phyloP scores from a whole-genome alignment of 257 asterid species.

The Handroanthus guayacan region DNA sequence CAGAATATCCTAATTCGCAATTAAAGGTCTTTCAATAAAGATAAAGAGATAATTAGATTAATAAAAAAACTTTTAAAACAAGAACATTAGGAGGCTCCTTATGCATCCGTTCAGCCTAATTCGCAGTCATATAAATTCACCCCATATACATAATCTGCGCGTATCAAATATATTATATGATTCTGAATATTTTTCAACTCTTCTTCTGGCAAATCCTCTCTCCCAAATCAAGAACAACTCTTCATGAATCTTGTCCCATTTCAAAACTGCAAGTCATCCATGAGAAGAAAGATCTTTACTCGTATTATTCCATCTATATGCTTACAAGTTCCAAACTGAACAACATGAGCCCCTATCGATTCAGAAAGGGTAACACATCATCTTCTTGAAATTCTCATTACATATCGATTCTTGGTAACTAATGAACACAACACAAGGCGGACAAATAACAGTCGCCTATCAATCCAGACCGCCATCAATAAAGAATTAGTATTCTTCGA shows the following conservation, averaged over 20 bases:
- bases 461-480: too few relatives aligned
- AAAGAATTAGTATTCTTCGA: too few relatives aligned
- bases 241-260: neutral
- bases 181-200: neutral
- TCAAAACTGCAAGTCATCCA: neutral
- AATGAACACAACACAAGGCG: neutral
- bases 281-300: neutral
- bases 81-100: neutral
- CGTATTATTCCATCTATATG: slow-evolving; percentile 4
- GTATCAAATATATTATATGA: neutral
- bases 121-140: neutral
- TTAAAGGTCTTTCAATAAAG: neutral
- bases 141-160: neutral
- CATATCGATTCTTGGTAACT: neutral
- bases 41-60: neutral
- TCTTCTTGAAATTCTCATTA: slow-evolving; percentile 5
- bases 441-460: too few relatives aligned
- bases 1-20: neutral
- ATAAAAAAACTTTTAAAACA: neutral
- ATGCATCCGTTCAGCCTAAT: too few relatives aligned
- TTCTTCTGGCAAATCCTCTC: neutral
- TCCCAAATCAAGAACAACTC: neutral
- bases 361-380: neutral
- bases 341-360: neutral
- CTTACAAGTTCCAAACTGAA: neutral